Evolutionary conservation across 768 basidiomycete genomes (phyloP).

Genomic region (Royoungia palumana): DNA sequence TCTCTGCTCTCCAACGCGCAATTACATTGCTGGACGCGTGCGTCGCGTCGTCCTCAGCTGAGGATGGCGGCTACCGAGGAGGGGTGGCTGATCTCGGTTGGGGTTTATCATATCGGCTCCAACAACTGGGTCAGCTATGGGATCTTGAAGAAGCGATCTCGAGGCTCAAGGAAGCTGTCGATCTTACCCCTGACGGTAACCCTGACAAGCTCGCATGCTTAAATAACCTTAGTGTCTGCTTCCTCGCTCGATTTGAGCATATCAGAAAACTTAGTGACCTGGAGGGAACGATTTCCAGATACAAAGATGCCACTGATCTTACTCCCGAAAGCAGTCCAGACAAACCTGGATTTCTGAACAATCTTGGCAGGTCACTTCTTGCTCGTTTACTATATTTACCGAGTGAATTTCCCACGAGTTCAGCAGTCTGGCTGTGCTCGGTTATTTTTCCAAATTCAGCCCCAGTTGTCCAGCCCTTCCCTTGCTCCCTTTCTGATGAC

Average conservation of each 20-base stretch:
- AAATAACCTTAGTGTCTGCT: not conserved
- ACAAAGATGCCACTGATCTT: not conserved
- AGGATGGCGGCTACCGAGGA: not conserved
- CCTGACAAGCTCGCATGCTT: not conserved
- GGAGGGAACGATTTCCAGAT: not conserved
- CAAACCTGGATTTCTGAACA: not conserved
- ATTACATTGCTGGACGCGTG: not conserved
- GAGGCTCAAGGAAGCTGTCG: not conserved
- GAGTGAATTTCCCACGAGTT: too few relatives aligned
- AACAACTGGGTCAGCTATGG: not conserved
- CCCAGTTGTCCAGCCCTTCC: too few relatives aligned
- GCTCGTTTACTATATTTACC: too few relatives aligned
- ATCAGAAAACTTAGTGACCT: not conserved
- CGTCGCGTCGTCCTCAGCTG: not conserved
- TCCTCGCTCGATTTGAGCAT: not conserved
- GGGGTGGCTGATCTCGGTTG: not conserved
- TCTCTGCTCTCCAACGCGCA: slow-evolving; percentile 1
- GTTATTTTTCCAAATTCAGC: too few relatives aligned
- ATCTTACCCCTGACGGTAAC: not conserved
- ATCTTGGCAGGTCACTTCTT: not conserved
- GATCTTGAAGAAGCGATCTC: slow-evolving; percentile 2
- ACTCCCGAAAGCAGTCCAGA: not conserved
- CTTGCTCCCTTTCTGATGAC: too few relatives aligned
- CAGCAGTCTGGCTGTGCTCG: too few relatives aligned
- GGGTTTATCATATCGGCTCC: not conserved